A percentile compares a stretch with the other conserved stretches of the same genome.
These are phyloP conservation scores for Aspergillus glaucus DNA, from an alignment of 2,329 filamentous ascomycete genomes.

Conservation along the genomic window DNA sequence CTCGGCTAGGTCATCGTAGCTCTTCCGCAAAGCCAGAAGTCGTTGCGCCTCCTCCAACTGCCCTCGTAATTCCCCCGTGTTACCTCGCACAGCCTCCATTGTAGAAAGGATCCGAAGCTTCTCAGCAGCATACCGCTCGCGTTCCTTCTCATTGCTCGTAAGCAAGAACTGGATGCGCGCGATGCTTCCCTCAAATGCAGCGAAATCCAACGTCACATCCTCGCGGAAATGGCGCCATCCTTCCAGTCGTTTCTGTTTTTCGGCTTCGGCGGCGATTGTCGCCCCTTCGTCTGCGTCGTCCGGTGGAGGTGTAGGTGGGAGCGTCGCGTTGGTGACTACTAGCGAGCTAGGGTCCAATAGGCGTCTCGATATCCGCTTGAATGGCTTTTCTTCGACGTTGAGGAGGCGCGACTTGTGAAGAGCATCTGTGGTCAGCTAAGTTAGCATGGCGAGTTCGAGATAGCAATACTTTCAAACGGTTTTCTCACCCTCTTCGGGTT, in stretches of 20 bases:
- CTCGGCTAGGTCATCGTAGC: constrained; percentile 81
- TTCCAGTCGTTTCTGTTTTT: constrained; percentile 47
- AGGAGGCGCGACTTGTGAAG: constrained; percentile 83
- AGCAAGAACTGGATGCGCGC: constrained; percentile 81
- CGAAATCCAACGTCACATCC: constrained; percentile 81
- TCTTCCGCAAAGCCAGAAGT: constrained; percentile 70
- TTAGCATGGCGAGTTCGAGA: constrained; percentile 11
- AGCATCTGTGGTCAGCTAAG: constrained; percentile 49
- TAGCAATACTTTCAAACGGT: constrained; percentile 3
- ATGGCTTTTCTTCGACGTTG: constrained; percentile 85
- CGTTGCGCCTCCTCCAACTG: constrained; percentile 71
- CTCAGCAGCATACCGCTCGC: constrained; percentile 73
- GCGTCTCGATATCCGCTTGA: constrained; percentile 79
- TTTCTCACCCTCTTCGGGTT: constrained; percentile 51
- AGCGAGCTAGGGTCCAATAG: constrained; percentile 64
- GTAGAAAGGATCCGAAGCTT: constrained; percentile 72
- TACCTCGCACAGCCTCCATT: constrained; percentile 69
- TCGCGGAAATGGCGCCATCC: constrained; percentile 67
- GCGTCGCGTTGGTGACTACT: constrained; percentile 49
- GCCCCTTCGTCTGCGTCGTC: constrained; percentile 46
- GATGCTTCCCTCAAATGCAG: constrained; percentile 78
- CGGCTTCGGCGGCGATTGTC: constrained; percentile 39
- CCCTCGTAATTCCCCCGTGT: constrained; percentile 64
- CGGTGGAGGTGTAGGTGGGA: constrained; percentile 61
- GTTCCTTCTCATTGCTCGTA: constrained; percentile 74